Base-by-base conservation (phyloP, 2,329 filamentous ascomycete species). In the Nemania abortiva region DNA sequence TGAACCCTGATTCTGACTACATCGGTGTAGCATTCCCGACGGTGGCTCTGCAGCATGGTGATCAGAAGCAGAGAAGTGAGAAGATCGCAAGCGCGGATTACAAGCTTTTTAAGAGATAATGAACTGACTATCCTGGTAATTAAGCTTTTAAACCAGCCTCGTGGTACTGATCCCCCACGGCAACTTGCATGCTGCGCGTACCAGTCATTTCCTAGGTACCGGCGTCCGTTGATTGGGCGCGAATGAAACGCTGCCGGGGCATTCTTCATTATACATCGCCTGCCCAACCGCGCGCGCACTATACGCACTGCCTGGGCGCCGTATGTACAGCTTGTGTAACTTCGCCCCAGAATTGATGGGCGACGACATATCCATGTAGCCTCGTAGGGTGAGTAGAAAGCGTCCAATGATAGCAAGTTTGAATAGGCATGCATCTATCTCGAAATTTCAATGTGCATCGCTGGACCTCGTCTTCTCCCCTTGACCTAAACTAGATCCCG, bases 81-180 rank as follows among this genome's bases (percentile, higher is more conserved):
- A 10, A 47, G 53, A 55, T 24, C 27, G 18, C 27, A 52, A 27
- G 7, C 52, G 31, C 18, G 5, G 42, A 20, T n/a, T n/a, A 45
- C 18, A 45, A 45, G 39, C 18, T 15, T 45, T 18, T 18, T 47
- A 2, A 18, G 9, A 47, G 42, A 47, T 47, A 20, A 47, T 47
- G 42, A 47, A 20, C n/a, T 47, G 42, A 45, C 18, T 45, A 45
- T 6, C 6, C n/a, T 47, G n/a, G 42, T 20, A 47, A 47, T 47
- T 47, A 47, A 47, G 42, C 49, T 27, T 42, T 24, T 45, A 47
- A 50, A 66, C 63, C 53, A 56, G 53, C 67, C 39, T 39, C 34
- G 60, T 56, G 55, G 59, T 64, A 47, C 42, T 63, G 54, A 58
- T 64, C 59, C 63, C 54, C 64, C 54, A 54, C 67, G 62, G 66